Conservation (phyloP, 2,329 filamentous ascomycete species). For the Juglanconis oblonga region DNA sequence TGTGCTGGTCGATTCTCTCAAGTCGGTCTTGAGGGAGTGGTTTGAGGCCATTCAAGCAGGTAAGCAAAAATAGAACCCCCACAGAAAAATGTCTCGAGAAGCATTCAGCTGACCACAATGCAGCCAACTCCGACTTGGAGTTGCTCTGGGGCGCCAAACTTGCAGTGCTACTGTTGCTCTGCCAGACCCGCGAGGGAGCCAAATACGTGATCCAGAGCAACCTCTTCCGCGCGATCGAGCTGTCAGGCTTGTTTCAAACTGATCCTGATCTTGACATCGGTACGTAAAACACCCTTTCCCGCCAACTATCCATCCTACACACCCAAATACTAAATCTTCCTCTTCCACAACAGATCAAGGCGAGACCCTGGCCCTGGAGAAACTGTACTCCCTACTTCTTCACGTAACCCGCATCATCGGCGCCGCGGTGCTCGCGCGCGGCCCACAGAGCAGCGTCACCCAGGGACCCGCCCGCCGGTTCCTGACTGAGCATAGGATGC, state of each 20-base stretch:
- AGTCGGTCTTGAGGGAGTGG: conserved; percentile 72
- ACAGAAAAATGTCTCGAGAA: conserved; percentile 16
- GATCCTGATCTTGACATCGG: conserved; percentile 88
- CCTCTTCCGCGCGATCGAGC: conserved; percentile 75
- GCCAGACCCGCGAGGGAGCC: conserved; percentile 80
- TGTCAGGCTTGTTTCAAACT: conserved; percentile 80
- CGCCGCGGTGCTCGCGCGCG: conserved; percentile 76
- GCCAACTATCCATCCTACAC: neutral
- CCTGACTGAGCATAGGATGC: conserved; percentile 75
- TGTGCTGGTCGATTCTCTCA: conserved; percentile 84
- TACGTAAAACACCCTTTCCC: conserved; percentile 26
- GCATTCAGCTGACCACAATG: conserved; percentile 2
- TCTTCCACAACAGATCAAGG: conserved; percentile 39
- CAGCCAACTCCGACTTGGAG: conserved; percentile 41
- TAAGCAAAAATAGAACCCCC: conserved; percentile 33
- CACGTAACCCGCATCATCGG: conserved; percentile 79
- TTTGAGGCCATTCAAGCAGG: conserved; percentile 54
- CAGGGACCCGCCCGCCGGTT: conserved; percentile 69
- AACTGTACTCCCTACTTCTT: conserved; percentile 81
- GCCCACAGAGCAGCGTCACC: conserved; percentile 80
- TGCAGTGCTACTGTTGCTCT: conserved; percentile 77
- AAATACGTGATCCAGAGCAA: conserved; percentile 85
- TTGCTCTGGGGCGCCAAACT: conserved; percentile 68
- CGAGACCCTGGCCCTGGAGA: conserved; percentile 67
- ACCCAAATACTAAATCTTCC: conserved; percentile 8